Evolutionary conservation across 2,329 filamentous ascomycete genomes (phyloP).

Genomic region (Penicillium sp.): DNA sequence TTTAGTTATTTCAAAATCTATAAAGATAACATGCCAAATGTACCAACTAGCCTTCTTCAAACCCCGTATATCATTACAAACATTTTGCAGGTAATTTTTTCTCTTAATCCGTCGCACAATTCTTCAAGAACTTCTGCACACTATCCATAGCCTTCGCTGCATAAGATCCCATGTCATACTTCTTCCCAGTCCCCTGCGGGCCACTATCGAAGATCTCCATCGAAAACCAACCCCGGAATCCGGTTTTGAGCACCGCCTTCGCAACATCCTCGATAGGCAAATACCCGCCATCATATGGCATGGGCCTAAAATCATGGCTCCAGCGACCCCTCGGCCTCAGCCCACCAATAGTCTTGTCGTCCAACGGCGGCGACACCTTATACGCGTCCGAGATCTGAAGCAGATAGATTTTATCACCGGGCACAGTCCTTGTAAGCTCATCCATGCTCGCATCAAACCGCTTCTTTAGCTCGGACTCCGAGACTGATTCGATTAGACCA

Average conservation of each 20-base stretch:
- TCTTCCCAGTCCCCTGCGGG: conserved; percentile 45
- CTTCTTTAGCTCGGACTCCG: conserved; percentile 41
- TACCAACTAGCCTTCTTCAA: neutral
- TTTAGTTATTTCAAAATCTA: neutral
- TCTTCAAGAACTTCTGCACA: conserved; percentile 40
- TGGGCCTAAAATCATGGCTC: conserved; percentile 62
- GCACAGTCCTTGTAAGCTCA: conserved; percentile 50
- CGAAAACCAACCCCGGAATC: conserved; percentile 58
- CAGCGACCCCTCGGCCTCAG: conserved; percentile 56
- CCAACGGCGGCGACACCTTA: conserved; percentile 50
- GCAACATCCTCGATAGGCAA: conserved; percentile 59
- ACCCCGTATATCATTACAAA: neutral
- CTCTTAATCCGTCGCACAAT: conserved; percentile 22
- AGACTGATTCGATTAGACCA: conserved; percentile 48
- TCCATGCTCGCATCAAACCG: conserved; percentile 49
- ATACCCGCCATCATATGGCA: conserved; percentile 63
- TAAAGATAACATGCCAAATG: conserved; percentile 2
- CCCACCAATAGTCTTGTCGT: conserved; percentile 45
- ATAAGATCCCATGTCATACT: conserved; percentile 44
- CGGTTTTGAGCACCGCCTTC: conserved; percentile 57
- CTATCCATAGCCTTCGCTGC: conserved; percentile 46
- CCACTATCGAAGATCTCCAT: conserved; percentile 62
- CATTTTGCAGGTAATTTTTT: neutral
- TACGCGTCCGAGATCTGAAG: conserved; percentile 70
- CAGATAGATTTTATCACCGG: conserved; percentile 62